Evolutionary conservation across 345 rosid species (phyloP).

Genomic region (Pugionium dolabratum): DNA sequence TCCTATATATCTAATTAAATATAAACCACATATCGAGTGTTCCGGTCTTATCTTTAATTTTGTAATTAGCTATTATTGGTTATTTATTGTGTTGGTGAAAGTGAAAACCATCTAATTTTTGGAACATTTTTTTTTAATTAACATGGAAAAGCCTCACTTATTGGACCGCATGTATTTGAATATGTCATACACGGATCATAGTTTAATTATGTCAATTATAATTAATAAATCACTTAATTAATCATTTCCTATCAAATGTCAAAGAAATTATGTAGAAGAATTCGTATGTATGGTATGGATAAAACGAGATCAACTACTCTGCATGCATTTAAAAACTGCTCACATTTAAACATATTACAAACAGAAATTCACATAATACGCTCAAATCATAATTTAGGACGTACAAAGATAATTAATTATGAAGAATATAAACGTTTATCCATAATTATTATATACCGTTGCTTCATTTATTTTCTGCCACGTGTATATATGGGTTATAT

Average conservation of each 20-base stretch:
- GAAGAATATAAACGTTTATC: slow-evolving; percentile 12
- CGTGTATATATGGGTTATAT: background rate
- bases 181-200: background rate
- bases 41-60: too few species aligned
- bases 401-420: background rate
- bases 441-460: slow-evolving; percentile 17
- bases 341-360: slow-evolving; percentile 10
- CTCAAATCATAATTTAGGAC: slow-evolving; percentile 7
- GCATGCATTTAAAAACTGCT: slow-evolving; percentile 27
- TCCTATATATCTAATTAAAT: too few species aligned
- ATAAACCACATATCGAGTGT: too few species aligned
- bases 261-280: background rate
- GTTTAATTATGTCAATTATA: background rate
- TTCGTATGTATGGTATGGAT: background rate
- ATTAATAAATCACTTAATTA: background rate
- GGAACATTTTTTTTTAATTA: background rate
- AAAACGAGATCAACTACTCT: slow-evolving; percentile 5
- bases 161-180: slow-evolving; percentile 19
- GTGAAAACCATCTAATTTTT: too few species aligned
- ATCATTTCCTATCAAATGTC: background rate
- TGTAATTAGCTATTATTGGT: too few species aligned
- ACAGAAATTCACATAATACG: slow-evolving; percentile 20
- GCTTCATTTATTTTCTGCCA: slow-evolving; percentile 16
- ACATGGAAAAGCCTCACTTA: background rate
- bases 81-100: too few species aligned